Evolutionary conservation across 2,329 filamentous ascomycete species (phyloP).

Genomic region (Neofusicoccum sp.): DNA sequence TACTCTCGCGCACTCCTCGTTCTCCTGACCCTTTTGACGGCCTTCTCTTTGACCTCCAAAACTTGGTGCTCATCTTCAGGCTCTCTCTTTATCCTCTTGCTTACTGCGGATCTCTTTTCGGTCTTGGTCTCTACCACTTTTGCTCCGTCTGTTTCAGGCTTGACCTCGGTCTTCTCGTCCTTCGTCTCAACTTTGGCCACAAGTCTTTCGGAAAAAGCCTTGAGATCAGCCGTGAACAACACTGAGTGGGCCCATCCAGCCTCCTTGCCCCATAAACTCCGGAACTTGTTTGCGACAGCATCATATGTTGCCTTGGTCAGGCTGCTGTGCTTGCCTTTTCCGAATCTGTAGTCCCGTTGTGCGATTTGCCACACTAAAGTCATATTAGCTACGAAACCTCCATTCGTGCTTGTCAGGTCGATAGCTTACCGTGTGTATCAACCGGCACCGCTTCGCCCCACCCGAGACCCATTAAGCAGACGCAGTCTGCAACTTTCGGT

Average conservation of each 20-base stretch:
- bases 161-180: conserved; percentile 40
- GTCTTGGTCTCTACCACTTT: conserved; percentile 22
- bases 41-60: conserved; percentile 42
- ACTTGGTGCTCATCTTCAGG: conserved; percentile 43
- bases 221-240: conserved; percentile 90
- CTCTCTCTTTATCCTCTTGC: conserved; percentile 46
- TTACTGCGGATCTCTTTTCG: conserved; percentile 26
- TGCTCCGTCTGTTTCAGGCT: conserved; percentile 16
- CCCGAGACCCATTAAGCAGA: conserved; percentile 92
- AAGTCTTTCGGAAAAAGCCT: conserved; percentile 75
- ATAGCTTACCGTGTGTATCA: conserved; percentile 74
- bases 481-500: conserved; percentile 95
- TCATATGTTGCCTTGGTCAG: conserved; percentile 88
- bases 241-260: conserved; percentile 98
- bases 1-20: conserved; percentile 24
- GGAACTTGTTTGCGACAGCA: conserved; percentile 87
- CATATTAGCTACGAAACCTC: background rate
- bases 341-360: conserved; percentile 91
- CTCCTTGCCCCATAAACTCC: conserved; percentile 85
- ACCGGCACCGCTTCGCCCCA: conserved; percentile 96
- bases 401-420: background rate
- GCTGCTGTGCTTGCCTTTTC: conserved; percentile 78
- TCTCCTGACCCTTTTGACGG: conserved; percentile 39
- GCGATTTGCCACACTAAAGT: conserved; percentile 89
- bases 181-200: conserved; percentile 53